These are phyloP conservation scores for Yamadazyma friedrichii DNA, from an alignment of 1,139 yeast species.

Conservation along the genomic window DNA sequence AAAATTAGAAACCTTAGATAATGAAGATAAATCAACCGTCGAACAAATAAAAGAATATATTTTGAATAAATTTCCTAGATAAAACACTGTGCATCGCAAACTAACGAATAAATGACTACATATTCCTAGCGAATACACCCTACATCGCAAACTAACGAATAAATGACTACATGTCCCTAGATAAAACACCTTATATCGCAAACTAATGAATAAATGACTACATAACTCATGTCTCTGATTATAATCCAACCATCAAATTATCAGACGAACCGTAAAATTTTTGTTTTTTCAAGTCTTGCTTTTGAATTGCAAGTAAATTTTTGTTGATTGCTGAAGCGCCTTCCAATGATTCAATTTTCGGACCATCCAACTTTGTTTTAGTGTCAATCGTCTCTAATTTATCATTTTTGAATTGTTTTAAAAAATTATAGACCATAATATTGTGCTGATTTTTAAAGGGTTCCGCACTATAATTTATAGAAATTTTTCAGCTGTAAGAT, in stretches of 20 bases:
- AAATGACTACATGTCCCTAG: not conserved
- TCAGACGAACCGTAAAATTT: constrained; percentile 23
- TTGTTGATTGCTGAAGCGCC: constrained; percentile 9
- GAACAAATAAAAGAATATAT: constrained; percentile 5
- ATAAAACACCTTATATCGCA: not conserved
- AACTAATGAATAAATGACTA: not conserved
- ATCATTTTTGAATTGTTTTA: constrained; percentile 8
- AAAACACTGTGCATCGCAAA: not conserved
- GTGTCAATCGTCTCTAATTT: not conserved
- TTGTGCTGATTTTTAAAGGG: not conserved
- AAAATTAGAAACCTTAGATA: constrained; percentile 9
- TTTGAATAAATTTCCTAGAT: constrained; percentile 7
- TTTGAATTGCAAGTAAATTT: constrained; percentile 12
- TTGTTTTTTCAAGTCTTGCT: constrained; percentile 10
- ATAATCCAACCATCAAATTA: constrained; percentile 29
- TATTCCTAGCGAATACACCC: not conserved
- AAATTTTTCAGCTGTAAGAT: not conserved
- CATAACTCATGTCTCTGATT: constrained; percentile 3
- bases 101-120: not conserved
- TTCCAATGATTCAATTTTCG: not conserved
- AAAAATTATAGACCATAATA: constrained; percentile 15
- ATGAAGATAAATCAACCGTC: not conserved
- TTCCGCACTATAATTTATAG: constrained; percentile 1
- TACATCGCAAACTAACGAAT: not conserved
- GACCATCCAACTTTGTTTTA: not conserved